Conservation (phyloP, 2,329 filamentous ascomycete genomes). For the Dryadomyces quercivorus region DNA sequence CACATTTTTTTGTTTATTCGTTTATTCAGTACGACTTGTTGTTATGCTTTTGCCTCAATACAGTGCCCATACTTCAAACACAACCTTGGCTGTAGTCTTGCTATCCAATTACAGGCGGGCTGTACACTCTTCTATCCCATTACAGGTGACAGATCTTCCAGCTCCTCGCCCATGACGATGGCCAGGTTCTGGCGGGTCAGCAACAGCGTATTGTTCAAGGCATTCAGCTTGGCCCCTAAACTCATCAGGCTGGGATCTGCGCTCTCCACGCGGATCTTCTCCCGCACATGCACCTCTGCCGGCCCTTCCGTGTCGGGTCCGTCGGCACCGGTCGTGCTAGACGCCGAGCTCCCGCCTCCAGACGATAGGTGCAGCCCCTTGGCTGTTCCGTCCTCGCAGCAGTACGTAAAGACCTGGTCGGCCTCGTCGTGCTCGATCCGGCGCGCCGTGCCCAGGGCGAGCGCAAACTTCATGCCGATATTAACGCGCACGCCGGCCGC, state of each 20-base stretch:
- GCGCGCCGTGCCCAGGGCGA: conserved; percentile 53
- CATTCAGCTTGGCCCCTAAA: conserved; percentile 69
- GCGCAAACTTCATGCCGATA: conserved; percentile 54
- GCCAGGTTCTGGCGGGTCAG: conserved; percentile 60
- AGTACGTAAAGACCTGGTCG: conserved; percentile 60
- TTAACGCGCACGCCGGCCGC: conserved; percentile 49
- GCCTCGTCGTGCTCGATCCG: conserved; percentile 68
- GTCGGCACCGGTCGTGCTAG: conserved; percentile 1
- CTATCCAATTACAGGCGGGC: no score
- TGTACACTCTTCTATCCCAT: not conserved
- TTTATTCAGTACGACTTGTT: not conserved
- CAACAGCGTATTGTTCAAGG: conserved; percentile 60
- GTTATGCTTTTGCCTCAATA: not conserved
- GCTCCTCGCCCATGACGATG: conserved; percentile 59
- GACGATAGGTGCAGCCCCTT: conserved; percentile 4
- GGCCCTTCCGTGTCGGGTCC: conserved; percentile 26
- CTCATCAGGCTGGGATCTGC: conserved; percentile 80
- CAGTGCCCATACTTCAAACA: no score
- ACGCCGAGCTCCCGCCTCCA: conserved; percentile 6
- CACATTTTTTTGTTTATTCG: no score
- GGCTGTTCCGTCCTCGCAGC: conserved; percentile 16
- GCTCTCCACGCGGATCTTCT: conserved; percentile 81
- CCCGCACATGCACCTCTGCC: conserved; percentile 69
- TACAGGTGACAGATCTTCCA: conserved; percentile 14
- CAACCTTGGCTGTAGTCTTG: no score